These are phyloP conservation scores for Coemansia sp. DNA, from an alignment of 192 early-diverging fungal species.

Conservation along the genomic window DNA sequence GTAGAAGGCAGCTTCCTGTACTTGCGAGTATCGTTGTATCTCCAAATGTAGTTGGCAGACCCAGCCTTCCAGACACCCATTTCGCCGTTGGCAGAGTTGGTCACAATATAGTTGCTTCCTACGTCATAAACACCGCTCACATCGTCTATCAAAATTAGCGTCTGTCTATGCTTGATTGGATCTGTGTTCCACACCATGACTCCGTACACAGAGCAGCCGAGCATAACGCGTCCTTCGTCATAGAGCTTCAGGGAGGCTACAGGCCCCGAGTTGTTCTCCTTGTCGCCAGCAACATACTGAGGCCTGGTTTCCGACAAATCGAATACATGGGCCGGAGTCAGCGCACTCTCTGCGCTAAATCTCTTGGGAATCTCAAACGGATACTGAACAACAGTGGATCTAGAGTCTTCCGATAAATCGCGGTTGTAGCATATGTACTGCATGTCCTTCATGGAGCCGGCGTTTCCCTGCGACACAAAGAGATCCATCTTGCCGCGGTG, in stretches of 20 bases:
- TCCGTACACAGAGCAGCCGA: slow-evolving; percentile 29
- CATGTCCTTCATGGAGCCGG: slow-evolving; percentile 4
- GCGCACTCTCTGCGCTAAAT: background rate
- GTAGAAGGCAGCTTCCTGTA: background rate
- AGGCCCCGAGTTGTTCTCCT: slow-evolving; percentile 18
- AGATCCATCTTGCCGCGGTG: slow-evolving; percentile 9
- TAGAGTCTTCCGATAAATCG: background rate
- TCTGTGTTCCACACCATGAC: slow-evolving; percentile 33
- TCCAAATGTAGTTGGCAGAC: slow-evolving; percentile 44
- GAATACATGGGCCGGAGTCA: slow-evolving; percentile 24
- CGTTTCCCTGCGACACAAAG: slow-evolving; percentile 35
- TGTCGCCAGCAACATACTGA: slow-evolving; percentile 9
- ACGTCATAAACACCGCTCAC: slow-evolving; percentile 44
- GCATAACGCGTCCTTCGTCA: slow-evolving; percentile 35
- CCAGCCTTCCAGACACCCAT: slow-evolving; percentile 50
- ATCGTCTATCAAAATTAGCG: slow-evolving; percentile 33
- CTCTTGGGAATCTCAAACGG: slow-evolving; percentile 4
- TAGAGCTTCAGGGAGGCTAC: slow-evolving; percentile 34
- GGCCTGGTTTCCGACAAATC: slow-evolving; percentile 12
- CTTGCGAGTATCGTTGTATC: slow-evolving; percentile 47
- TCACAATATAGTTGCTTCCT: slow-evolving; percentile 42
- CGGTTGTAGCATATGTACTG: slow-evolving; percentile 6
- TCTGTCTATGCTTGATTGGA: slow-evolving; percentile 25
- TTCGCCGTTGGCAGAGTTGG: slow-evolving; percentile 31
- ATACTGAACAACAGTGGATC: background rate